Base-by-base conservation (phyloP, 345 rosid species). In the Noccaea caerulescens region DNA sequence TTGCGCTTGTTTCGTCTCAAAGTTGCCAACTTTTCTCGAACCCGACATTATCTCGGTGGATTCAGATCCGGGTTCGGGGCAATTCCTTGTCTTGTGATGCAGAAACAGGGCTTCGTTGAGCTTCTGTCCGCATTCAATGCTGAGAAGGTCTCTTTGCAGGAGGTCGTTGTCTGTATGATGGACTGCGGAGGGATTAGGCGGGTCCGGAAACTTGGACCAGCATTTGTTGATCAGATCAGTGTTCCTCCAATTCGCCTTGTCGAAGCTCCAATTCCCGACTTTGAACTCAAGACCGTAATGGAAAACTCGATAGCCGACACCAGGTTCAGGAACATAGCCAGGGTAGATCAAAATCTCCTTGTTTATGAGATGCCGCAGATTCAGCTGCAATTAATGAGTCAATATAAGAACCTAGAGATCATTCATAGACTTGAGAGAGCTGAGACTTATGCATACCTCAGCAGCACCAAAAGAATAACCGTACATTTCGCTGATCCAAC, bases 401-500 rank as follows among this genome's bases (percentile, higher is more conserved):
- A 13, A 33, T 11, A 6, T 20, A 33, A 16, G 53, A 44, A 50
- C 8, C 43, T 20, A 20, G 23, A 20, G 1, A 20, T 20, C 23
- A 20, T 20, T 20, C 23, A 20, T 20, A 27, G 30, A 27, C 30
- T 27, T 27, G 30, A 27, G 30, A 27, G 30, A 27, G 30, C 30
- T 27, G 4, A 1, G 33, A 20, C 39, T 13, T 38, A 39, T 27
- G 60, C 39, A 44, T 69, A 91, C 98, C 99, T 94, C 98, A 49
- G 99, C 99, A 45, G 99, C 99, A n/a, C 93, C 99, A 49, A 94
- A 94, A 25, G 99, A 89, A 79, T 94, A 94, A 61, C 99, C 99
- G 66, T 94, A 94, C 99, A 94, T 94, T 78, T 94, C 99, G 68
- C 98, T 91, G 68, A 94, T 94, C 99, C 99, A 94, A 52, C 99